Evolutionary conservation across 768 basidiomycete genomes (phyloP).

Genomic region (Tulasnella sp.): DNA sequence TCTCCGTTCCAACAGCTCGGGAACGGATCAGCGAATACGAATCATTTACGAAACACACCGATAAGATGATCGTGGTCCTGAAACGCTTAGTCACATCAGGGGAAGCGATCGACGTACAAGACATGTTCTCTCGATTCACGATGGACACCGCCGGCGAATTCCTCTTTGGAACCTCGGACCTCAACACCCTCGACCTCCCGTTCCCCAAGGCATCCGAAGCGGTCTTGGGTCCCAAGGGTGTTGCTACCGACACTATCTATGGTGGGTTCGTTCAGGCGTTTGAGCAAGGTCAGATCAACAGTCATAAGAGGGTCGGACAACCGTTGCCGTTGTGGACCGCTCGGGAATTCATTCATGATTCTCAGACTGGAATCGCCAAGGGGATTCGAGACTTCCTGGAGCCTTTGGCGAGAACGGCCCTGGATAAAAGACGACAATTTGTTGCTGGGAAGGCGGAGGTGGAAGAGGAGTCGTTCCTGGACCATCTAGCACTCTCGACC

Average conservation of each 20-base stretch:
- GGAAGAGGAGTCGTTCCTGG: slow-evolving; percentile 11
- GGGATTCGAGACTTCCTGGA: not conserved
- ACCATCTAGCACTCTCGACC: slow-evolving; percentile 12
- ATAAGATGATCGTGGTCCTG: slow-evolving; percentile 13
- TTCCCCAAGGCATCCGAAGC: slow-evolving; percentile 1
- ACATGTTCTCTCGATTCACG: slow-evolving; percentile 17
- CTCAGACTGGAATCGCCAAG: not conserved
- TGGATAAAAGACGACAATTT: slow-evolving; percentile 4
- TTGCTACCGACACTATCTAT: not conserved
- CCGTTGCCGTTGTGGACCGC: not conserved
- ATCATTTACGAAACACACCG: slow-evolving; percentile 20
- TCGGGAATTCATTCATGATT: slow-evolving; percentile 9
- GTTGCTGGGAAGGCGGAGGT: not conserved
- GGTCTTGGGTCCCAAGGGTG: slow-evolving; percentile 1
- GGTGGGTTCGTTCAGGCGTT: slow-evolving; percentile 14
- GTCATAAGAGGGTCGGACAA: not conserved
- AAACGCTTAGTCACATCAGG: slow-evolving; percentile 10
- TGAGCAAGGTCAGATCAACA: slow-evolving; percentile 9
- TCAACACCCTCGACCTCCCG: slow-evolving; percentile 15
- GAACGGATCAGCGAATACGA: slow-evolving; percentile 17
- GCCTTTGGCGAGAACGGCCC: slow-evolving; percentile 5
- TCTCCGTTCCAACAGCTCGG: slow-evolving; percentile 18
- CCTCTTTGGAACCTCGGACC: slow-evolving; percentile 13
- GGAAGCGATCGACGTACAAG: slow-evolving; percentile 19
- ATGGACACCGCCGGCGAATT: slow-evolving; percentile 18